Evolutionary conservation across 116 monocot species (phyloP).

Genomic region (Cymodocea nodosa): DNA sequence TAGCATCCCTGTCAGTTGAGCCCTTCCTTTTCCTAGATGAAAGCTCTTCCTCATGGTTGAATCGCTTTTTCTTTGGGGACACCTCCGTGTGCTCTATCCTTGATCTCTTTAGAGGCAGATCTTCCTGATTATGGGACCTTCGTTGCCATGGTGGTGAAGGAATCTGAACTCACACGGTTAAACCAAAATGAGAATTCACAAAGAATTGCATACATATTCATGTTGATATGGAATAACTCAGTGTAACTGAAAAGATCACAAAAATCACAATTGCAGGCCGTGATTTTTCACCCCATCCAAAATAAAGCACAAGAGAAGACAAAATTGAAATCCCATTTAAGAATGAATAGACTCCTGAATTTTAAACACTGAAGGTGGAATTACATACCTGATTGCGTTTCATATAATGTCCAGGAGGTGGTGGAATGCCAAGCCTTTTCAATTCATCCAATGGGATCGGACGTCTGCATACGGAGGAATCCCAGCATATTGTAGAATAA

Average conservation of each 20-base stretch:
- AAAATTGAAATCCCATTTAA: background rate
- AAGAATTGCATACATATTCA: background rate
- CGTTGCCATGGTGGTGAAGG: slow-evolving; percentile 3
- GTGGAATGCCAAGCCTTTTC: slow-evolving; percentile 79
- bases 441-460: slow-evolving; percentile 84
- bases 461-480: slow-evolving; percentile 24
- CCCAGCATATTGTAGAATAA: background rate
- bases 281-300: too few species aligned
- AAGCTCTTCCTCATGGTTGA: background rate
- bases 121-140: background rate
- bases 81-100: background rate
- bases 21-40: background rate
- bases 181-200: background rate
- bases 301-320: background rate
- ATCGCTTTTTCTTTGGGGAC: background rate
- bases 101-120: background rate
- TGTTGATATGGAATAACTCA: background rate
- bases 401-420: slow-evolving; percentile 77
- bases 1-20: slow-evolving; percentile 3
- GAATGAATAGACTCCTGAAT: background rate
- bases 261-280: too few species aligned
- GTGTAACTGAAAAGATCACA: background rate
- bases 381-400: slow-evolving; percentile 58
- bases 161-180: background rate
- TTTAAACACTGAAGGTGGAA: background rate